Percentiles rank a stretch among this genome's conserved stretches.
Evolutionary conservation across 2,329 filamentous ascomycete species (phyloP).

Genomic region (Alternaria solani): DNA sequence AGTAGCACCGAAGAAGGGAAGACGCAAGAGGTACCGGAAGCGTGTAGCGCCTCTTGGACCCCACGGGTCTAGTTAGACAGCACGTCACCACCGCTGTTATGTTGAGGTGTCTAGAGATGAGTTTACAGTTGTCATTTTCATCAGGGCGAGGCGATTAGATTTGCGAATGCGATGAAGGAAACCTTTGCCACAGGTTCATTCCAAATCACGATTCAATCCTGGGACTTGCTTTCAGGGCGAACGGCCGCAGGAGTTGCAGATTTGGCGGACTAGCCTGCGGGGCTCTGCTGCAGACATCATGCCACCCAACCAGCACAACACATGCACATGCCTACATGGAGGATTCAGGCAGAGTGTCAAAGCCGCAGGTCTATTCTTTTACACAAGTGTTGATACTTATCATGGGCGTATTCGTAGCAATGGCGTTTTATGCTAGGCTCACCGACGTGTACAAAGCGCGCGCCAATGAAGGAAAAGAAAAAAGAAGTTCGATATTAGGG

Average conservation of each 20-base stretch:
- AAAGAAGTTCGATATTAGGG: neutral
- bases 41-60: constrained; percentile 11
- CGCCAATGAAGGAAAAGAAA: neutral
- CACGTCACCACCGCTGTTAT: constrained; percentile 4
- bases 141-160: neutral
- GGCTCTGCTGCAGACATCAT: constrained; percentile 1
- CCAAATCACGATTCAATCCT: neutral
- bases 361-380: neutral
- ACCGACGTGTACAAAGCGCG: neutral
- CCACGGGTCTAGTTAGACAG: constrained; percentile 4
- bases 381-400: neutral
- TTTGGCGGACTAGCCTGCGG: neutral
- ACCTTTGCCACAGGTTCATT: neutral
- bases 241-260: neutral
- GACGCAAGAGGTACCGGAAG: constrained; percentile 7
- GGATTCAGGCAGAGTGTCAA: neutral
- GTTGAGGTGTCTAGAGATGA: neutral
- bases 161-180: constrained; percentile 3
- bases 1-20: constrained; percentile 9
- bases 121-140: neutral
- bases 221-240: neutral
- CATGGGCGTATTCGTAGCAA: neutral
- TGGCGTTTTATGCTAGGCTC: neutral
- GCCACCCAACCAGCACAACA: constrained; percentile 1
- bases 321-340: neutral